Percentiles rank a stretch among this genome's conserved stretches.
phyloP scores from a whole-genome alignment of 148 eudicot species.

The Chenopodium berlandieri region DNA sequence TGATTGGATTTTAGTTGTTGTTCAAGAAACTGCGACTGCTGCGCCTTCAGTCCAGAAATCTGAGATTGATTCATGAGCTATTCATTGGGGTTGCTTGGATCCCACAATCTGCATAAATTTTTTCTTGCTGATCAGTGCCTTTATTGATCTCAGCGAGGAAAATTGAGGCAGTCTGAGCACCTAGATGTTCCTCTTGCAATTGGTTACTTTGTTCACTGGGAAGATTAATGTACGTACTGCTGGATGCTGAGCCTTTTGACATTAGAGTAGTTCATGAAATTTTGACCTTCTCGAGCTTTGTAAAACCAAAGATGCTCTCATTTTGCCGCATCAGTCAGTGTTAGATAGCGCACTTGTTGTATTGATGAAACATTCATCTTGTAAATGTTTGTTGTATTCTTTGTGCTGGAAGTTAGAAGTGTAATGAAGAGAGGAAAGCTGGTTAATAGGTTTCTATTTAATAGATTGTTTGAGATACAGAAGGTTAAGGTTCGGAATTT shows the following conservation, averaged over 20 bases:
- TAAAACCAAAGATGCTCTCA: background rate
- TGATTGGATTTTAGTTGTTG: conserved; percentile 32
- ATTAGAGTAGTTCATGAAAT: background rate
- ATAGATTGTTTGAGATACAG: background rate
- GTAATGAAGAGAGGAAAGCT: background rate
- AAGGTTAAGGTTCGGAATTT: background rate
- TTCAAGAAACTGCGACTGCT: conserved; percentile 38
- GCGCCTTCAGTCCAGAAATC: conserved; percentile 30
- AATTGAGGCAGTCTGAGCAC: background rate
- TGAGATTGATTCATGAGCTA: conserved; percentile 34
- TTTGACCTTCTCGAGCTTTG: background rate
- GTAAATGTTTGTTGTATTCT: background rate
- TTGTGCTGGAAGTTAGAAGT: background rate
- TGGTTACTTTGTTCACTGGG: background rate
- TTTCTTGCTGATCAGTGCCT: background rate
- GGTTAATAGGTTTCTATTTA: background rate
- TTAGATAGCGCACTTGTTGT: conserved; percentile 3
- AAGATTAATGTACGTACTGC: background rate
- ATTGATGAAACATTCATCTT: background rate
- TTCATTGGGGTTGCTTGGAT: background rate
- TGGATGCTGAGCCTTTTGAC: background rate
- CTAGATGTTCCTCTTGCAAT: background rate
- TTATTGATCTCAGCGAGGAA: background rate
- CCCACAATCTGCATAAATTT: background rate
- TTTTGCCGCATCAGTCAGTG: background rate